Conservation (phyloP, 2,329 filamentous ascomycete species). For the Ophiostoma tasmaniense region DNA sequence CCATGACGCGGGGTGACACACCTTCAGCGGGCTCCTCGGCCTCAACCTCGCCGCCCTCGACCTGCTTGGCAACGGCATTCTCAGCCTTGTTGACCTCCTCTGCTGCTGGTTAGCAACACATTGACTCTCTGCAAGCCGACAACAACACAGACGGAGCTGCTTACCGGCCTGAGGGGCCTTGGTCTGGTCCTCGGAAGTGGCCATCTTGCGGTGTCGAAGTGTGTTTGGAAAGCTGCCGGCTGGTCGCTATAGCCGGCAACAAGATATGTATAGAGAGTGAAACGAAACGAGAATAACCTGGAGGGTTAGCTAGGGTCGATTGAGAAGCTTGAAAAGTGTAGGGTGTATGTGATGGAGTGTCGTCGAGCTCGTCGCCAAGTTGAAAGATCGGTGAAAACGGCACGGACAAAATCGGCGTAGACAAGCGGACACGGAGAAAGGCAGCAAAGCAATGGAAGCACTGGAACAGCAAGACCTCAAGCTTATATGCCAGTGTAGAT, state of each 20-base stretch:
- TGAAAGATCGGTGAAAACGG: neutral
- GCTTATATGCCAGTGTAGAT: neutral
- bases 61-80: conserved; percentile 18
- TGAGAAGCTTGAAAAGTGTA: neutral
- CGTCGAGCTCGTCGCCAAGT: neutral
- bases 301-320: neutral
- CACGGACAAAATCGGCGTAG: neutral
- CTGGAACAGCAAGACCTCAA: neutral
- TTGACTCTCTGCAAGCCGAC: neutral
- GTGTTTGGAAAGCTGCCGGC: conserved; percentile 3
- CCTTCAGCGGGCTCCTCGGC: conserved; percentile 28
- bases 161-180: conserved; percentile 12
- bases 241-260: conserved; percentile 10
- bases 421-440: neutral
- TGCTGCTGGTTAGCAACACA: conserved; percentile 5
- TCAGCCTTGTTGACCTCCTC: conserved; percentile 17
- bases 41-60: conserved; percentile 18
- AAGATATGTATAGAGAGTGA: neutral
- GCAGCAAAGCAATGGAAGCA: neutral
- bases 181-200: conserved; percentile 15
- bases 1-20: conserved; percentile 20
- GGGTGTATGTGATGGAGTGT: neutral
- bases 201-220: conserved; percentile 10
- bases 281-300: neutral
- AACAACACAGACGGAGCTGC: neutral